Evolutionary conservation across 2,329 filamentous ascomycete species (phyloP).

Genomic region (Neoscytalidium dimidiatum): DNA sequence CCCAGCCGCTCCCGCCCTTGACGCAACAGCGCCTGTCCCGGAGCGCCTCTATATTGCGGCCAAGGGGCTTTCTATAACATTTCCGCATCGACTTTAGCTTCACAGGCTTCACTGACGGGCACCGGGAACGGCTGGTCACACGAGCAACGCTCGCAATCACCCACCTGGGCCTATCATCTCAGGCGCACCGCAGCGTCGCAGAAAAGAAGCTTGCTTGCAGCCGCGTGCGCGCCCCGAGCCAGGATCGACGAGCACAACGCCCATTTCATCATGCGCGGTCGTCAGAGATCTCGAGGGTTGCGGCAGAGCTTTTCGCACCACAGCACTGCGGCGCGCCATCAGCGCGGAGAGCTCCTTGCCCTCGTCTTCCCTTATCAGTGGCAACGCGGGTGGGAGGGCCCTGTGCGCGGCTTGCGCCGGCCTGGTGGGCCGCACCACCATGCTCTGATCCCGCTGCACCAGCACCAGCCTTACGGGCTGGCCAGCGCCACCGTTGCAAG

Average conservation of each 20-base stretch:
- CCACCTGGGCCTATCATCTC: neutral
- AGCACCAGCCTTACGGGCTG: constrained; percentile 1
- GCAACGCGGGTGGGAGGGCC: neutral
- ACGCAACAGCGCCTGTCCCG: neutral
- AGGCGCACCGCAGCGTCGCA: neutral
- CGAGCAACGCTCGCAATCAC: neutral
- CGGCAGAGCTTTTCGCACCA: neutral
- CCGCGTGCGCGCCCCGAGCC: neutral
- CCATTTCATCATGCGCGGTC: neutral
- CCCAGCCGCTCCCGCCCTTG: neutral
- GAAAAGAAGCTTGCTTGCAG: neutral
- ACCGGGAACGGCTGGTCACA: neutral
- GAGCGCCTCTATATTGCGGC: neutral
- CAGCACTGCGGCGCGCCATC: constrained; percentile 7
- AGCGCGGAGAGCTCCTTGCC: neutral
- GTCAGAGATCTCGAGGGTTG: neutral
- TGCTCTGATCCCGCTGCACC: neutral
- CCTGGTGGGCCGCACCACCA: neutral
- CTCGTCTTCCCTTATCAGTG: constrained; percentile 3
- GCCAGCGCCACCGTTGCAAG: neutral
- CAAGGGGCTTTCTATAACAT: neutral
- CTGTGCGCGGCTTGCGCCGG: constrained; percentile 3
- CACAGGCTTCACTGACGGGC: neutral
- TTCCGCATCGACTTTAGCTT: constrained; percentile 1
- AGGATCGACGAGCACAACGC: neutral